Evolutionary conservation across 495 filamentous ascomycete species (phyloP).

Genomic region (Penicillium longicatenatum): DNA sequence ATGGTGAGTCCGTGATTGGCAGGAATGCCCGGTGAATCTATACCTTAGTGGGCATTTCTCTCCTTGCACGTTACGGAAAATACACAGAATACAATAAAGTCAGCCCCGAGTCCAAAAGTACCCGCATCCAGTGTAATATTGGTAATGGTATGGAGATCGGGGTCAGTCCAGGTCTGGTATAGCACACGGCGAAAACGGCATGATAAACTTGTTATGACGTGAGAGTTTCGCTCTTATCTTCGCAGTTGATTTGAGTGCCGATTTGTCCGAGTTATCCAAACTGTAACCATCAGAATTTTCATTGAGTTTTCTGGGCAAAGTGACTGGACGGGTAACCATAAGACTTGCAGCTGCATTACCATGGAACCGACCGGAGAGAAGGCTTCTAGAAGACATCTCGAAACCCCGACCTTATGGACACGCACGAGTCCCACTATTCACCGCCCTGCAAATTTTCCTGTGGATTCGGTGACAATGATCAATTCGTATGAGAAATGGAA

Average conservation of each 20-base stretch:
- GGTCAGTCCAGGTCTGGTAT: constrained; percentile 6
- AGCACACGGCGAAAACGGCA: constrained; percentile 24
- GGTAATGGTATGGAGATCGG: constrained; percentile 1
- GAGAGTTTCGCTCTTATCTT: constrained; percentile 32
- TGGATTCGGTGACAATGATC: constrained; percentile 13
- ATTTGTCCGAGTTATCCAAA: constrained; percentile 5
- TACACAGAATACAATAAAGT: neutral
- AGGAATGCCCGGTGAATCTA: neutral
- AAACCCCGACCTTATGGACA: constrained; percentile 13
- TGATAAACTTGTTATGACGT: constrained; percentile 31
- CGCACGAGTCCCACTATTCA: constrained; percentile 9
- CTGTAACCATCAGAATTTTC: constrained; percentile 9
- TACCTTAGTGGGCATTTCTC: constrained; percentile 16
- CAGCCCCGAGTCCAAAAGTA: neutral
- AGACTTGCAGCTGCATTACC: constrained; percentile 10
- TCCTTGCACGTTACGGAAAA: constrained; percentile 6
- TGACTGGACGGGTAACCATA: neutral
- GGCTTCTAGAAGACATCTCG: constrained; percentile 36
- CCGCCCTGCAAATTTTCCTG: neutral
- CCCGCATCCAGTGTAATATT: neutral
- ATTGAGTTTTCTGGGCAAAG: constrained; percentile 4
- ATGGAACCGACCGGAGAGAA: constrained; percentile 21
- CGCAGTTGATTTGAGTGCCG: neutral
- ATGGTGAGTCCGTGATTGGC: constrained; percentile 16
- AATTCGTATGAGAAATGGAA: neutral